Evolutionary conservation across 2,329 filamentous ascomycete species (phyloP).

Genomic region (Aureobasidium sp.): DNA sequence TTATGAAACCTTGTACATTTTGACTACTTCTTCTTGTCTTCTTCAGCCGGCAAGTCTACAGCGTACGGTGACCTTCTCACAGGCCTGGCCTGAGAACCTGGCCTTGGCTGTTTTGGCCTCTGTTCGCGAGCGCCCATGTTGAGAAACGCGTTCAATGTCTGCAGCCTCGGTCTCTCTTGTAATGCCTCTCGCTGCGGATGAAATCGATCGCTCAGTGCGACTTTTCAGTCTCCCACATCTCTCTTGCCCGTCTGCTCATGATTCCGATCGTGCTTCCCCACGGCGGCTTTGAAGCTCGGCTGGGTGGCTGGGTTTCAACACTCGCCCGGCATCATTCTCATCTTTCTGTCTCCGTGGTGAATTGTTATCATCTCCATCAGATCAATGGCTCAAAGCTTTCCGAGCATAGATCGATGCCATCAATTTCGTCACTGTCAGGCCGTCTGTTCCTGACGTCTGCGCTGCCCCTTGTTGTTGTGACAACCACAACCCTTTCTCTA

Average conservation of each 20-base stretch:
- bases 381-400: too few relatives aligned
- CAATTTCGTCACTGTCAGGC: too few relatives aligned
- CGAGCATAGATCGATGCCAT: too few relatives aligned
- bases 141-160: constrained; percentile 60
- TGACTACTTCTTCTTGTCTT: background rate
- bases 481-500: background rate
- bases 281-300: too few relatives aligned
- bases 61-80: background rate
- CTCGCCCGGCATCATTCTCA: too few relatives aligned
- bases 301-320: too few relatives aligned
- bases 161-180: constrained; percentile 56
- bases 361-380: too few relatives aligned
- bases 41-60: background rate
- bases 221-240: constrained; percentile 66
- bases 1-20: background rate
- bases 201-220: constrained; percentile 66
- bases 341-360: too few relatives aligned
- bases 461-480: constrained; percentile 4
- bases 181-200: constrained; percentile 58
- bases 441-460: too few relatives aligned
- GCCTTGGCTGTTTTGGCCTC: constrained; percentile 27
- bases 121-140: constrained; percentile 53
- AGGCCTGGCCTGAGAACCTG: background rate
- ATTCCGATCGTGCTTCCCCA: too few relatives aligned
- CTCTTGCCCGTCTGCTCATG: constrained; percentile 53